Conservation (phyloP, 495 filamentous ascomycete species). For the Neurospora sp. region DNA sequence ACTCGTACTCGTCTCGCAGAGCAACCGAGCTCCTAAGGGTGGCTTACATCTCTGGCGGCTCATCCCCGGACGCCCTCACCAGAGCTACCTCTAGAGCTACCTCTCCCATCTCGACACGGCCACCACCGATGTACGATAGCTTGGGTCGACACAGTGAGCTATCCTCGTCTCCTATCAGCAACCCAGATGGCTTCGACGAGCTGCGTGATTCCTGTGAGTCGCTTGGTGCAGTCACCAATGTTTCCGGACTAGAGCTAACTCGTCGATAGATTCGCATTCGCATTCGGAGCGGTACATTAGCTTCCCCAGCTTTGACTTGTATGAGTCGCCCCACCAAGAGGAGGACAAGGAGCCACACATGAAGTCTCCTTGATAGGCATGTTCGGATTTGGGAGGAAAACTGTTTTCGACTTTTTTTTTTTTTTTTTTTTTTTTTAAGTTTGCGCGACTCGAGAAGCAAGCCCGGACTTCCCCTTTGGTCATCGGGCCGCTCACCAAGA, state of each 20-base stretch:
- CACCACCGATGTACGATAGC: conserved; percentile 25
- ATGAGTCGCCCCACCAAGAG: conserved; percentile 30
- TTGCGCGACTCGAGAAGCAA: neutral
- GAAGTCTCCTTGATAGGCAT: conserved; percentile 19
- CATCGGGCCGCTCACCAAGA: neutral
- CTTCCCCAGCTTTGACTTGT: conserved; percentile 48
- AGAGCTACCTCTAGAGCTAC: conserved; percentile 22
- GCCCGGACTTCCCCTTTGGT: neutral
- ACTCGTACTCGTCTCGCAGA: conserved; percentile 31
- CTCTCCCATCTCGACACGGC: conserved; percentile 26
- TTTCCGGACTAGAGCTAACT: conserved; percentile 5
- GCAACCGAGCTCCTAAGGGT: conserved; percentile 45
- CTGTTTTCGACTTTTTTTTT: neutral
- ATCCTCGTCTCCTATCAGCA: conserved; percentile 22
- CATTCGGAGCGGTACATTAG: conserved; percentile 41
- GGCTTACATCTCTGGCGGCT: conserved; percentile 32
- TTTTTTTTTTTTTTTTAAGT: neutral
- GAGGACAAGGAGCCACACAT: conserved; percentile 21
- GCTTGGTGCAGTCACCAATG: neutral
- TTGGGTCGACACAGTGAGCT: conserved; percentile 17
- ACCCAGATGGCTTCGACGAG: conserved; percentile 19
- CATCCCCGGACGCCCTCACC: conserved; percentile 23
- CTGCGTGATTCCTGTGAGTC: conserved; percentile 18
- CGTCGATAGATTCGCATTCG: conserved; percentile 2
- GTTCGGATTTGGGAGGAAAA: neutral